Evolutionary conservation across 169 alveolate species (phyloP).

Genomic region (Eimeria necatrix): DNA sequence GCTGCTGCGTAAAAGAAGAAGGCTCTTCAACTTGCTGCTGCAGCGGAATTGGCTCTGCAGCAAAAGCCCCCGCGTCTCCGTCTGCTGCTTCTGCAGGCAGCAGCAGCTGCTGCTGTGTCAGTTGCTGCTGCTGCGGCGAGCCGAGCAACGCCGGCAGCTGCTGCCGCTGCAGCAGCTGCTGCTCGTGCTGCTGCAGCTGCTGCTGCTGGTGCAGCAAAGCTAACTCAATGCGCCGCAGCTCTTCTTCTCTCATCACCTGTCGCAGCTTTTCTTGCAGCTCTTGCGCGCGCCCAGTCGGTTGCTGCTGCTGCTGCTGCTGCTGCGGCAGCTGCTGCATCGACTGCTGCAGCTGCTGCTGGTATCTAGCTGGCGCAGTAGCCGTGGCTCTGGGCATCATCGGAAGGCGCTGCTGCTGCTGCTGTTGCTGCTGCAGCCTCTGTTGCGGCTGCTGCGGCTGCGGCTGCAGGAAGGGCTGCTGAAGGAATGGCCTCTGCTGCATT

Average conservation of each 20-base stretch:
- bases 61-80: neutral
- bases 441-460: neutral
- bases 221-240: neutral
- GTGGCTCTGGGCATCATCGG: no score
- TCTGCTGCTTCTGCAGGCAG: slow-evolving; percentile 5
- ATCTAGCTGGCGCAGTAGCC: neutral
- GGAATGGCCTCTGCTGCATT: neutral
- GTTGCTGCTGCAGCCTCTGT: neutral
- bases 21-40: slow-evolving; percentile 60
- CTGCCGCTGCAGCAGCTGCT: slow-evolving; percentile 12
- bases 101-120: neutral
- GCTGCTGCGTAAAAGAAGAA: slow-evolving; percentile 54
- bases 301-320: neutral
- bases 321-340: neutral
- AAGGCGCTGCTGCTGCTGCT: neutral
- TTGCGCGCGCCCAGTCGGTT: neutral
- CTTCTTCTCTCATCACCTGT: slow-evolving; percentile 20
- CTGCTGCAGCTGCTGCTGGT: neutral
- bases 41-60: neutral
- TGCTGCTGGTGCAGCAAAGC: slow-evolving; percentile 26
- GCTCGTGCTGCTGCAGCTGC: slow-evolving; percentile 21
- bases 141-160: neutral
- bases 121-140: neutral
- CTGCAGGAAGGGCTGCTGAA: neutral
- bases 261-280: slow-evolving; percentile 53